Evolutionary conservation across 2,329 filamentous ascomycete species (phyloP), one percentile per base, ranked within the genome.

Genomic region (Penicillium sclerotiorum): DNA sequence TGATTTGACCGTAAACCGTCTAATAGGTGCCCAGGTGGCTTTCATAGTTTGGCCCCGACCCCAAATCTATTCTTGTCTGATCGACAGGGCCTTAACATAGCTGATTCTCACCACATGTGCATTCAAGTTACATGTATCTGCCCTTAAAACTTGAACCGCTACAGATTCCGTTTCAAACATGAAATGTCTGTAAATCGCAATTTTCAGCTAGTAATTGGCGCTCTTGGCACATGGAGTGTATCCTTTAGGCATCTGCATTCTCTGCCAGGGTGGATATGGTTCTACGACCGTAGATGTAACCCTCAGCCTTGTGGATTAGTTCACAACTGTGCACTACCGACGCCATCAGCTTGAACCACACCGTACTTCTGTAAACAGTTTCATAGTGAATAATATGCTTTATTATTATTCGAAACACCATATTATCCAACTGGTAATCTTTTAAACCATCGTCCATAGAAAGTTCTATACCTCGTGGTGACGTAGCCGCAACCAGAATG

Each of bases 401-500:
- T n/a, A n/a, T n/a, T n/a, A n/a, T n/a, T n/a, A n/a, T n/a, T n/a
- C n/a, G n/a, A n/a, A n/a, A n/a, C n/a, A n/a, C n/a, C n/a, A n/a
- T n/a, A n/a, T n/a, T n/a, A n/a, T n/a, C n/a, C 18, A 38, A 32
- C n/a, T n/a, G n/a, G 25, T 28, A 40, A 40, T 40, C 21, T 20
- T 23, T 18, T 36, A n/a, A n/a, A n/a, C n/a, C n/a, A n/a, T n/a
- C n/a, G n/a, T n/a, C n/a, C n/a, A n/a, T n/a, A n/a, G n/a, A n/a
- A n/a, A n/a, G n/a, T n/a, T n/a, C n/a, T n/a, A n/a, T n/a, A 40
- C 37, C 23, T 27, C 22, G 13, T 57, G 39, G 46, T 57, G 55
- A 57, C 57, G 57, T 60, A 51, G 42, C 57, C 52, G 54, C 54
- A 59, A 55, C 40, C 43, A 52, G 53, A 32, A 22, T 18, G 43